Conservation (phyloP, 2,329 filamentous ascomycete genomes). For the Fusarium newnesense region DNA sequence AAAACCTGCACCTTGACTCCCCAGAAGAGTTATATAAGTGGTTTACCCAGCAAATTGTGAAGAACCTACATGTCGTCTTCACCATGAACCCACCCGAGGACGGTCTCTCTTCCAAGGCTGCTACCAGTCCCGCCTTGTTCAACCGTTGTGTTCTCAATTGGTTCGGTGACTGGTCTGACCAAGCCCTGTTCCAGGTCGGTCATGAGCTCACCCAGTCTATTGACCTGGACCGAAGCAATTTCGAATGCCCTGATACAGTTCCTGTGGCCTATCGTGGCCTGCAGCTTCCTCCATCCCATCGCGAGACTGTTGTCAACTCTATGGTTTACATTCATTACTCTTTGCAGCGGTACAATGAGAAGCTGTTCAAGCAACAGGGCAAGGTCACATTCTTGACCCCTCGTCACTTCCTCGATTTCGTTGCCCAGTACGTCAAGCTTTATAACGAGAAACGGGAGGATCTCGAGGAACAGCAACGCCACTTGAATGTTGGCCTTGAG, state of each 20-base stretch:
- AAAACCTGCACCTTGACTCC: slow-evolving; percentile 93
- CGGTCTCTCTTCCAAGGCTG: slow-evolving; percentile 93
- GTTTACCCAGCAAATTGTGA: slow-evolving; percentile 99
- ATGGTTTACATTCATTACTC: slow-evolving; percentile 99
- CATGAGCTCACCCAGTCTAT: slow-evolving; percentile 96
- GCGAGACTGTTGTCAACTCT: slow-evolving; percentile 92
- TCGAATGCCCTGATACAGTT: slow-evolving; percentile 87
- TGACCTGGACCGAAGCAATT: slow-evolving; percentile 89
- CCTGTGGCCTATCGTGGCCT: slow-evolving; percentile 92
- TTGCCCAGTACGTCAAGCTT: slow-evolving; percentile 95
- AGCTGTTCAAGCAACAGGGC: slow-evolving; percentile 90
- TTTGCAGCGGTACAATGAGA: slow-evolving; percentile 86
- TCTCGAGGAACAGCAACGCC: slow-evolving; percentile 96
- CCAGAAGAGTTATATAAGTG: slow-evolving; percentile 99
- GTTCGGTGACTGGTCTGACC: slow-evolving; percentile 99
- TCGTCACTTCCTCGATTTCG: slow-evolving; percentile 96
- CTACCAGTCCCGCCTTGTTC: slow-evolving; percentile 97
- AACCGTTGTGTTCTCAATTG: slow-evolving; percentile 99
- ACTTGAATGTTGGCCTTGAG: slow-evolving; percentile 97
- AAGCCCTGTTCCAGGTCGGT: slow-evolving; percentile 97
- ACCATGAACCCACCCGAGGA: slow-evolving; percentile 99
- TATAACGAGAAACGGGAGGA: slow-evolving; percentile 99
- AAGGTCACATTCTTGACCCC: slow-evolving; percentile 94
- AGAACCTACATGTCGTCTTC: slow-evolving; percentile 98
- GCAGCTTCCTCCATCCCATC: slow-evolving; percentile 84